Percentiles rank a stretch among this genome's conserved stretches.
phyloP scores from a whole-genome alignment of 352 stramenopile genomes.

The Blastocystis sp. region DNA sequence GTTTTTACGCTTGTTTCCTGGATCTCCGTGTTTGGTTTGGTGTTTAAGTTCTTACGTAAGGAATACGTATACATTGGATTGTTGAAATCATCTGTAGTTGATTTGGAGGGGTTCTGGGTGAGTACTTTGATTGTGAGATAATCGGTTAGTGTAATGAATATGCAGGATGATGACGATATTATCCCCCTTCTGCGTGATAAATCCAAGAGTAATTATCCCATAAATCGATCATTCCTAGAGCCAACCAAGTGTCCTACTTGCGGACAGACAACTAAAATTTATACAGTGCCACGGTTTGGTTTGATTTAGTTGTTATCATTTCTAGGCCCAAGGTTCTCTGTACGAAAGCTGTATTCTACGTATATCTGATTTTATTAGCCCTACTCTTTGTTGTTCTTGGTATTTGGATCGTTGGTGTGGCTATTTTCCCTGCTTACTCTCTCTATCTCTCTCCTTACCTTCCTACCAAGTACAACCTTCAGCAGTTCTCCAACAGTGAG shows the following conservation, averaged over 20 bases:
- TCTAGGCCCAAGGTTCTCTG: conserved; percentile 51
- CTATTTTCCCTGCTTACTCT: conserved; percentile 34
- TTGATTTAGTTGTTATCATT: neutral
- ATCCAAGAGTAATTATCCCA: neutral
- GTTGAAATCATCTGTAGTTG: conserved; percentile 12
- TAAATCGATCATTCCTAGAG: neutral
- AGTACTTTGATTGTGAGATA: neutral
- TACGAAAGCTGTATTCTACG: conserved; percentile 42
- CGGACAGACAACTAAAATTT: neutral
- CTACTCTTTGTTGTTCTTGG: conserved; percentile 6
- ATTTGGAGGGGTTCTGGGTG: conserved; percentile 57
- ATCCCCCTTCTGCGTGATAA: conserved; percentile 38
- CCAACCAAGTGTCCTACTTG: neutral
- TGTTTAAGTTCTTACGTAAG: conserved; percentile 57
- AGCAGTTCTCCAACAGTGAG: neutral
- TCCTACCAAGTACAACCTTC: conserved; percentile 14
- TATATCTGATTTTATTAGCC: conserved; percentile 19
- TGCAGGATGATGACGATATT: conserved; percentile 57
- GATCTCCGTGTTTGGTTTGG: conserved; percentile 37
- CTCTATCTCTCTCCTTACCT: conserved; percentile 56
- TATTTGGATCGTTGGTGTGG: neutral
- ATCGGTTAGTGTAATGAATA: conserved; percentile 53
- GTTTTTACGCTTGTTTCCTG: conserved; percentile 27
- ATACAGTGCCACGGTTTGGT: conserved; percentile 25
- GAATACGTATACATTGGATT: conserved; percentile 20